Conservation (phyloP, 2,329 filamentous ascomycete genomes). For the Dendrostoma leiphaemia region DNA sequence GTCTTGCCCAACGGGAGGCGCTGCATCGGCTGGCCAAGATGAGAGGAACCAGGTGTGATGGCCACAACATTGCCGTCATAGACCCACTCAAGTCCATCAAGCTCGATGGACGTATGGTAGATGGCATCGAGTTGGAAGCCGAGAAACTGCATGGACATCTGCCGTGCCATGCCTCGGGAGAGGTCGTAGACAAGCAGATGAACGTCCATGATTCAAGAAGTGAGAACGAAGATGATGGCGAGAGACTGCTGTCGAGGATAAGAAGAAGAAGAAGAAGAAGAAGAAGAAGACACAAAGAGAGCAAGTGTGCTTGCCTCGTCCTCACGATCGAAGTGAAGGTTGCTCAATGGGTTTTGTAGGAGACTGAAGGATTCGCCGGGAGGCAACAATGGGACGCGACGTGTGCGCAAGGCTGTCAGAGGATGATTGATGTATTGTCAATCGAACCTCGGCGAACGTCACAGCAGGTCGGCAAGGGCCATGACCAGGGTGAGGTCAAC, state of each 20-base stretch:
- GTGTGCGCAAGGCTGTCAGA: conserved; percentile 1
- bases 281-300: background rate
- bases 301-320: conserved; percentile 8
- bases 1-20: conserved; percentile 73
- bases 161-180: conserved; percentile 56
- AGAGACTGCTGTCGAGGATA: too few relatives aligned
- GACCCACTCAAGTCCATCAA: conserved; percentile 83
- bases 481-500: background rate
- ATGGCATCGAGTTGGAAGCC: conserved; percentile 78
- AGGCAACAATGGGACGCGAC: conserved; percentile 17
- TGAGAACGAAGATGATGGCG: background rate
- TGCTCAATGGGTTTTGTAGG: too few relatives aligned
- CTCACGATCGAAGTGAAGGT: background rate
- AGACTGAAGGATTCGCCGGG: background rate
- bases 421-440: conserved; percentile 1
- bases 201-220: conserved; percentile 61
- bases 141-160: conserved; percentile 53
- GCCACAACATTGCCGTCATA: conserved; percentile 87
- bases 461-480: conserved; percentile 1
- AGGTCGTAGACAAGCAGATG: conserved; percentile 78
- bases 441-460: conserved; percentile 17
- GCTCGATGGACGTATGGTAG: conserved; percentile 89
- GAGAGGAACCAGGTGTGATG: conserved; percentile 76
- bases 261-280: background rate
- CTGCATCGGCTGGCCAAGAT: conserved; percentile 83